Conservation (phyloP, 192 early-diverging fungal genomes). For the Coemansia sp. region DNA sequence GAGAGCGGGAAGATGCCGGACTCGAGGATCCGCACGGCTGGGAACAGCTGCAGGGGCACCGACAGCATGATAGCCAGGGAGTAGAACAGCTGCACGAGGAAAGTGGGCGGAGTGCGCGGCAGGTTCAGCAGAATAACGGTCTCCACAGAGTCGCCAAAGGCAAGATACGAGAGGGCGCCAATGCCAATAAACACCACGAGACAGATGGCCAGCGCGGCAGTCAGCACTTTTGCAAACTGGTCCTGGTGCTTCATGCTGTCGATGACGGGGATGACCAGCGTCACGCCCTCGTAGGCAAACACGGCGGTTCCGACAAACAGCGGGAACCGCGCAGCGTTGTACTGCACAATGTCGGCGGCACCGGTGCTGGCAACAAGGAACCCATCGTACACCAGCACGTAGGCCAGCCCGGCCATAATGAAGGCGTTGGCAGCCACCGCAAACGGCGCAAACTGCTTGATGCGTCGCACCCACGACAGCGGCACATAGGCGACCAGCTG, state of each 20-base stretch:
- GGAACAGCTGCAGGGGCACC: conserved; percentile 90
- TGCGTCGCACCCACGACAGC: conserved; percentile 85
- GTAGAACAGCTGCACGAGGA: conserved; percentile 79
- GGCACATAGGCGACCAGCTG: conserved; percentile 80
- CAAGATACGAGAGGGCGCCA: conserved; percentile 78
- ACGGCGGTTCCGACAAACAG: conserved; percentile 94
- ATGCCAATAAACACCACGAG: conserved; percentile 77
- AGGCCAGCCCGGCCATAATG: conserved; percentile 84
- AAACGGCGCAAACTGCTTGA: conserved; percentile 84
- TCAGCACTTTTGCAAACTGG: conserved; percentile 77
- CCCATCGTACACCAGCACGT: conserved; percentile 81
- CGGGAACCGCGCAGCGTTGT: conserved; percentile 79
- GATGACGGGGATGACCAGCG: conserved; percentile 70
- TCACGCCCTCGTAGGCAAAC: conserved; percentile 88
- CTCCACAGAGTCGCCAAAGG: conserved; percentile 82
- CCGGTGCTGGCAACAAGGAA: conserved; percentile 30
- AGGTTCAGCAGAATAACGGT: conserved; percentile 89
- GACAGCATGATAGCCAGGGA: conserved; percentile 93
- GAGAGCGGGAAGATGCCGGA: conserved; percentile 75
- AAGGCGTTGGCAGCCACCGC: conserved; percentile 91
- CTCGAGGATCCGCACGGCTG: conserved; percentile 90
- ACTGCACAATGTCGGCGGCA: conserved; percentile 63
- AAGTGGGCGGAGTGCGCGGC: conserved; percentile 64
- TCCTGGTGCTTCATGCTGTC: conserved; percentile 86
- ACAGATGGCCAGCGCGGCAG: conserved; percentile 72